phyloP scores from a whole-genome alignment of 2,329 filamentous ascomycete genomes.

The Colletotrichum horii region DNA sequence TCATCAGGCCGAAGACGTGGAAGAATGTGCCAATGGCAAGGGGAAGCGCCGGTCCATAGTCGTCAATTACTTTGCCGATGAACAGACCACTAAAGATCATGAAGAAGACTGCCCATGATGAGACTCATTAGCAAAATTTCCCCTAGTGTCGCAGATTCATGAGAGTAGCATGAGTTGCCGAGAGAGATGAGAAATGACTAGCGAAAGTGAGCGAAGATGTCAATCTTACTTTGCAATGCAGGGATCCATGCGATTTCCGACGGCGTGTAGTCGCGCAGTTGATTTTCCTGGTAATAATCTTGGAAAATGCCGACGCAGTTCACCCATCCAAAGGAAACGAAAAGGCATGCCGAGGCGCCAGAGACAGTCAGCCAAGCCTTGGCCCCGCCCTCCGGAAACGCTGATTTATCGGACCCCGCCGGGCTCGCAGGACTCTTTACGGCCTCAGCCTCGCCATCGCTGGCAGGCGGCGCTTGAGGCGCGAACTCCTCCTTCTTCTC shows the following conservation, averaged over 20 bases:
- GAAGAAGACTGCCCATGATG: not conserved
- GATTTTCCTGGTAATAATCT: conserved; percentile 58
- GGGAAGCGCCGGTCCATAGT: conserved; percentile 62
- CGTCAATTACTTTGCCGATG: conserved; percentile 66
- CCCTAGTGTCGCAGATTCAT: accelerated
- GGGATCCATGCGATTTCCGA: conserved; percentile 64
- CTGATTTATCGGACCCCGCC: not conserved
- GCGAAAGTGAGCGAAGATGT: not conserved
- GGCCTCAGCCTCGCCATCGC: not conserved
- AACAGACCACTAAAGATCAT: conserved; percentile 52
- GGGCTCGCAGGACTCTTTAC: not conserved
- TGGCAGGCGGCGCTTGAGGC: not conserved
- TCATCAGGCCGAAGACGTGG: conserved; percentile 67
- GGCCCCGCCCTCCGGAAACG: not conserved
- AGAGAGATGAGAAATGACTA: not conserved
- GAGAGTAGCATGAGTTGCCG: not conserved
- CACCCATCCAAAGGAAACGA: conserved; percentile 8
- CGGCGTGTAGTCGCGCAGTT: conserved; percentile 51
- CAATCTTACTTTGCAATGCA: not conserved
- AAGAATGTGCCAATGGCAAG: conserved; percentile 56
- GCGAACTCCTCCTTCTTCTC: not conserved
- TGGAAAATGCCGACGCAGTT: conserved; percentile 58
- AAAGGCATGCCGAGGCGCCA: not conserved
- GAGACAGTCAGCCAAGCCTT: conserved; percentile 5
- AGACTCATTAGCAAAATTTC: not conserved